Evolutionary conservation across 441 rosid genomes (phyloP), one percentile per base, ranked within the genome.

Genomic region (Pelargonium exstipulatum): DNA sequence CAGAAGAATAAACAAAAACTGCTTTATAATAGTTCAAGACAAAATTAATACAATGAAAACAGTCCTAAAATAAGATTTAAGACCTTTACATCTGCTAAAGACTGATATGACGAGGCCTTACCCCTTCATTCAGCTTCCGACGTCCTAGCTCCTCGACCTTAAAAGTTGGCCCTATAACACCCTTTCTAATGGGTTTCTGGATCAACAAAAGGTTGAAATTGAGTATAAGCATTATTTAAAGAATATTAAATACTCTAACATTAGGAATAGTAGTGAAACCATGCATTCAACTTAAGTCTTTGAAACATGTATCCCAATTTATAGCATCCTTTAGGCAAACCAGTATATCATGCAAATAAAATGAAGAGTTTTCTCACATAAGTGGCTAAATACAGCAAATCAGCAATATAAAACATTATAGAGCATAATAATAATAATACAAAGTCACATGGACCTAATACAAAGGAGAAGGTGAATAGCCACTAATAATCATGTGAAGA

Each of bases 131-230:
- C 73, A 92, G 80, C 76, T 69, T 86, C 66, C 85, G 91, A 64
- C 92, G 91, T 62, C 98, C 99, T 18, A 84, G 76, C 78, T 95
- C 99, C 83, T 90, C 97, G 79, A 95, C 84, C 85, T 83, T 84
- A 65, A 92, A 76, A 43, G 91, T 72, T 9, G 90, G 98, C 71
- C 98, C 93, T 69, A 85, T 80, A 9, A 87, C 88, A 72, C 99
- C 99, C 74, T 78, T 88, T 83, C 98, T 84, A 71, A 95, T 87
- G 72, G 97, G 98, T 82, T 63, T 78, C 99, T 95, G 82, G 51
- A 75, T 22, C 77, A 66, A 63, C 5, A 62, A 71, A 71, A 40
- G 14, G 6, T 49, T 17, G 10, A 63, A 51, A 20, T 29, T 26
- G 55, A 71, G 17, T 1, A 13, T 69, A 55, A 46, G 62, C 60